Base-by-base conservation (phyloP, 192 early-diverging fungal species). In the Mortierella antarctica region DNA sequence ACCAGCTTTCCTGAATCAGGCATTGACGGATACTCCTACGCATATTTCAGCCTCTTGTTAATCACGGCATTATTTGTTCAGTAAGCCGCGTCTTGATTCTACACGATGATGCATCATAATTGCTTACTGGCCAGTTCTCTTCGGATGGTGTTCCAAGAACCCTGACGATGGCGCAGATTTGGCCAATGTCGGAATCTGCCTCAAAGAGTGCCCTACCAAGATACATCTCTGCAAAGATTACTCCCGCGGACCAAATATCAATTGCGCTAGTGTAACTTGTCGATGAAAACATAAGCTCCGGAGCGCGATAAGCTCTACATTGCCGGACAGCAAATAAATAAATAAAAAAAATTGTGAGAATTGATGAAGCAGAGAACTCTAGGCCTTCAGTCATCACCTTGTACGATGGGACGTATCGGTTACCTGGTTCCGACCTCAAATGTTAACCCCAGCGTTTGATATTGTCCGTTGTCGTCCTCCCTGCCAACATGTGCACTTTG, bases 241-340 rank as follows among this genome's bases (percentile, higher is more conserved):
- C 85, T 7, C 86, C 86, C 39, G 78, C 62, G 3, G 84, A 86
- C 86, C 86, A 89, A 63, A 89, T 74, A 66, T 89, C 88, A 31
- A 84, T 70, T 2, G 88, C 58, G 15, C 61, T 71, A 8, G 84
- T 69, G 51, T 89, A 87, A 44, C 71, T 71, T 31, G 51, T 44
- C 5, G 74, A 83, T 1, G 84, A 83, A 20, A 87, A 81, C 12
- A 86, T 23, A 1, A 88, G 63, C 23, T 89, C 88, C 20, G 88
- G 88, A 0, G 88, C 86, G 11, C 83, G 73, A 48, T 88, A 88
- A 31, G 73, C 83, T 49, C 85, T 83, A 31, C 31, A 31, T 31
- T 31, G 31, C 31, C 31, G 31, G 31, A 31, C 31, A 31, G 31
- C 3, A 31, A n/a, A n/a, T n/a, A n/a, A n/a, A n/a, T n/a, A n/a